Evolutionary conservation across 306 rosid species (phyloP).

Genomic region (Glycine tomentella): DNA sequence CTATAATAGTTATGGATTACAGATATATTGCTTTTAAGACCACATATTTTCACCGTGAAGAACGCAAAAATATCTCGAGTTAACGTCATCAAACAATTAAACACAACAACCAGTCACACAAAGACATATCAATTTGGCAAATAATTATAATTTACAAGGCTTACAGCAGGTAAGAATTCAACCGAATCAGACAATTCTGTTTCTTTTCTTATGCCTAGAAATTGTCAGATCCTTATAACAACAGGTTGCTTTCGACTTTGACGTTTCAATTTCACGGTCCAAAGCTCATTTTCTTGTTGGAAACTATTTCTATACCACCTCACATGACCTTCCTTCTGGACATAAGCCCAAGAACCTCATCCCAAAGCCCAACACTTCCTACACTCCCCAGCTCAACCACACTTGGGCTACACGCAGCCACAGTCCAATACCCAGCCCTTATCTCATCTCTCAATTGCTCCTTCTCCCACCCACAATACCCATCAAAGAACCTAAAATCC

Average conservation of each 20-base stretch:
- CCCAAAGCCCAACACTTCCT: conserved; percentile 72
- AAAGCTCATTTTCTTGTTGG: too few species aligned
- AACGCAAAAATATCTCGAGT: too few species aligned
- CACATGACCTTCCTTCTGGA: conserved; percentile 67
- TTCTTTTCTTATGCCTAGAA: not conserved
- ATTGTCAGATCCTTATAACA: not conserved
- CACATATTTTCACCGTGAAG: not conserved
- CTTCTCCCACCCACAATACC: conserved; percentile 90
- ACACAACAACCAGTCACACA: not conserved
- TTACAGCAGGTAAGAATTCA: not conserved
- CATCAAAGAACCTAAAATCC: conserved; percentile 90
- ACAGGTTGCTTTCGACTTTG: too few species aligned
- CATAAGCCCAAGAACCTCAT: conserved; percentile 79
- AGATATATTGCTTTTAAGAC: not conserved
- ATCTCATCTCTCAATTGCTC: conserved; percentile 78
- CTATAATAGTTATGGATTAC: too few species aligned
- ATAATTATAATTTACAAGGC: conserved; percentile 8
- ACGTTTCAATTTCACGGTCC: too few species aligned
- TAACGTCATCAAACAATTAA: too few species aligned
- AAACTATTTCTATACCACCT: not conserved
- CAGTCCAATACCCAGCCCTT: conserved; percentile 79
- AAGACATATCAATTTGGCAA: not conserved
- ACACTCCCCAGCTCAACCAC: conserved; percentile 63
- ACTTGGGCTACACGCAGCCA: conserved; percentile 88
- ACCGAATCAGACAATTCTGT: not conserved